phyloP scores from a whole-genome alignment of 768 basidiomycete genomes.

The Lactarius tabidus region DNA sequence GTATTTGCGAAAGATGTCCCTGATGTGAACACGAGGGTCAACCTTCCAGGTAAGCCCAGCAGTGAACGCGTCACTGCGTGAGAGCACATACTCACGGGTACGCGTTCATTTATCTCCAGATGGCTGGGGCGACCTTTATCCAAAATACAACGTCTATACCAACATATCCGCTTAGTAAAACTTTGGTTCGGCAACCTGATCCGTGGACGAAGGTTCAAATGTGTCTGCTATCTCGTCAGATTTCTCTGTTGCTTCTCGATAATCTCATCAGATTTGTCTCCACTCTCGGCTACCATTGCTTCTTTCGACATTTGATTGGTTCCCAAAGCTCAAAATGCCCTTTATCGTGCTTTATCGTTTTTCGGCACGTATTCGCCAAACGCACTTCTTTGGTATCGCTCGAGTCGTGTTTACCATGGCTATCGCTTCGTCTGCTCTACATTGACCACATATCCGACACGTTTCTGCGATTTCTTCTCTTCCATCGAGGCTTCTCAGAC shows the following conservation, averaged over 20 bases:
- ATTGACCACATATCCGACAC: neutral
- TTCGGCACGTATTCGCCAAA: neutral
- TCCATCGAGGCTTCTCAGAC: neutral
- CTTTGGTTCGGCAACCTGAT: neutral
- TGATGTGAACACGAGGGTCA: neutral
- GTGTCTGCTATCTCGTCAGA: neutral
- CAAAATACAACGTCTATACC: neutral
- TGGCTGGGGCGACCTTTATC: constrained; percentile 7
- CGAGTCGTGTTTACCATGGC: neutral
- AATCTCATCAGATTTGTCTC: neutral
- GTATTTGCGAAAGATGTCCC: constrained; percentile 17
- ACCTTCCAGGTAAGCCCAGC: constrained; percentile 2
- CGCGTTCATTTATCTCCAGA: neutral
- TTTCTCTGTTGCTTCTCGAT: neutral
- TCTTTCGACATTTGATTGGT: neutral
- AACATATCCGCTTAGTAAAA: neutral
- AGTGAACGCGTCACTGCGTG: too few species aligned
- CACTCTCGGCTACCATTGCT: neutral
- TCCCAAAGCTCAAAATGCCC: neutral
- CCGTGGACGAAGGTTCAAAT: neutral
- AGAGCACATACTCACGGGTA: neutral
- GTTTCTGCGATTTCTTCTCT: neutral
- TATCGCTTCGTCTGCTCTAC: neutral
- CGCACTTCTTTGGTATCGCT: neutral
- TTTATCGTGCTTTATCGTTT: neutral